Percentiles rank a stretch among this genome's conserved stretches.
These are phyloP conservation scores for Hyaloperonospora brassicae DNA, from an alignment of 352 stramenopile species.

Conservation along the genomic window DNA sequence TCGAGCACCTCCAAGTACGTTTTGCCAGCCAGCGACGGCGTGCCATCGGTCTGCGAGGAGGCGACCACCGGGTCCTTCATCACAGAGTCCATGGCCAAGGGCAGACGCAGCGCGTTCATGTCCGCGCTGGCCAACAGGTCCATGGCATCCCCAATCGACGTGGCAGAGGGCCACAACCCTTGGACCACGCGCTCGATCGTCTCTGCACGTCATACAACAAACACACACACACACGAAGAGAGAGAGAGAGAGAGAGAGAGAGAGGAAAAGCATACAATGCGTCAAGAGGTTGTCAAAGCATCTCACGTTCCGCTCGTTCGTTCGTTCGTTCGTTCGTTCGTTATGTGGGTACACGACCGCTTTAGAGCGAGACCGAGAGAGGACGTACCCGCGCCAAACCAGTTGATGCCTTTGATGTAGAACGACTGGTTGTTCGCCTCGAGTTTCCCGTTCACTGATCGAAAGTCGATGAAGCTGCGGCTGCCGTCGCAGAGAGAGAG, in stretches of 20 bases:
- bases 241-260: not conserved
- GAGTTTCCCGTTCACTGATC: constrained; percentile 46
- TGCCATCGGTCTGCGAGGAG: constrained; percentile 39
- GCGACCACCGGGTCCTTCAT: constrained; percentile 38
- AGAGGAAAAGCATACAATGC: not conserved
- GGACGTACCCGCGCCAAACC: constrained; percentile 50
- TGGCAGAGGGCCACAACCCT: constrained; percentile 59
- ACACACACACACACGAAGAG: too few species aligned
- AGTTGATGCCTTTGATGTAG: constrained; percentile 67
- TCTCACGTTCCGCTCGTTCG: too few species aligned
- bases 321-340: not conserved
- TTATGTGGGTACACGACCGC: not conserved
- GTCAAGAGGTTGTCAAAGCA: not conserved
- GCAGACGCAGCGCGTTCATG: constrained; percentile 55
- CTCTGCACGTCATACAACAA: constrained; percentile 18
- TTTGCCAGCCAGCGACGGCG: constrained; percentile 32
- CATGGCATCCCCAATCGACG: constrained; percentile 40
- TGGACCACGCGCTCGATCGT: constrained; percentile 52
- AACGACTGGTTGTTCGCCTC: constrained; percentile 47
- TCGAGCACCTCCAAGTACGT: constrained; percentile 60
- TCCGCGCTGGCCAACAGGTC: constrained; percentile 40
- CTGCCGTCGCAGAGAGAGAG: constrained; percentile 8
- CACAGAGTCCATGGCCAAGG: constrained; percentile 61
- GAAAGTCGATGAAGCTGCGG: constrained; percentile 53
- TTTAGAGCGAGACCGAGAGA: not conserved